These are phyloP conservation scores for Actinidia chinensis DNA, from an alignment of 179 eudicot species.

Conservation along the genomic window DNA sequence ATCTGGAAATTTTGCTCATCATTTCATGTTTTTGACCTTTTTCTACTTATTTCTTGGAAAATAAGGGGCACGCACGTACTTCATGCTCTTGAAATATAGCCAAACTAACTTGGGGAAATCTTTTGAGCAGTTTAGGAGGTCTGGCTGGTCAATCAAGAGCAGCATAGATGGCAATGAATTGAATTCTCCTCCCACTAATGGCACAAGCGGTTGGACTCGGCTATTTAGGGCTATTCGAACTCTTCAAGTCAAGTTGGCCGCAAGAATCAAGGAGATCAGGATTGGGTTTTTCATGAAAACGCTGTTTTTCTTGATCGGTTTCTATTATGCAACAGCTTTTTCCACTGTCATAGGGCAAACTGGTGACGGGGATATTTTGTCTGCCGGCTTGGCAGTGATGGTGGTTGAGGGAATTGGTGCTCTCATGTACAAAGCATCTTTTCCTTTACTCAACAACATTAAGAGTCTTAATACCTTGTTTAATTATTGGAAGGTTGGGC, in stretches of 20 bases:
- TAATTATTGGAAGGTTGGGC: conserved; percentile 69
- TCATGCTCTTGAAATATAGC: not conserved
- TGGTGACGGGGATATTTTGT: conserved; percentile 67
- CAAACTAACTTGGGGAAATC: conserved; percentile 1
- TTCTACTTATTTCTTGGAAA: not conserved
- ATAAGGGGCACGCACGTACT: not conserved
- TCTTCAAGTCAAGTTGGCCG: conserved; percentile 33
- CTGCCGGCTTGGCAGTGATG: conserved; percentile 59
- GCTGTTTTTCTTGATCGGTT: conserved; percentile 50
- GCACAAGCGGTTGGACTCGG: conserved; percentile 45
- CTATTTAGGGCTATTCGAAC: conserved; percentile 37
- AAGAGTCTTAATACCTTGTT: conserved; percentile 41
- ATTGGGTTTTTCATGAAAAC: conserved; percentile 41
- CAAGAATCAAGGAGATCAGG: conserved; percentile 37
- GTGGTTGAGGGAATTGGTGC: conserved; percentile 72
- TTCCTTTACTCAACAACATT: conserved; percentile 36
- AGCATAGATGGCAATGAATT: conserved; percentile 36
- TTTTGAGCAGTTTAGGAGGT: conserved; percentile 28
- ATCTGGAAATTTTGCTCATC: not conserved
- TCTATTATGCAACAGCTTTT: conserved; percentile 67
- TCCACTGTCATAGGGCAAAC: conserved; percentile 76
- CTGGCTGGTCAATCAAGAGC: conserved; percentile 40
- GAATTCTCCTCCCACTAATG: conserved; percentile 34
- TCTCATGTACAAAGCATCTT: conserved; percentile 51
- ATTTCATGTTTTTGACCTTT: not conserved